Evolutionary conservation across 2,329 filamentous ascomycete genomes (phyloP).

Genomic region (Alternaria burnsii): DNA sequence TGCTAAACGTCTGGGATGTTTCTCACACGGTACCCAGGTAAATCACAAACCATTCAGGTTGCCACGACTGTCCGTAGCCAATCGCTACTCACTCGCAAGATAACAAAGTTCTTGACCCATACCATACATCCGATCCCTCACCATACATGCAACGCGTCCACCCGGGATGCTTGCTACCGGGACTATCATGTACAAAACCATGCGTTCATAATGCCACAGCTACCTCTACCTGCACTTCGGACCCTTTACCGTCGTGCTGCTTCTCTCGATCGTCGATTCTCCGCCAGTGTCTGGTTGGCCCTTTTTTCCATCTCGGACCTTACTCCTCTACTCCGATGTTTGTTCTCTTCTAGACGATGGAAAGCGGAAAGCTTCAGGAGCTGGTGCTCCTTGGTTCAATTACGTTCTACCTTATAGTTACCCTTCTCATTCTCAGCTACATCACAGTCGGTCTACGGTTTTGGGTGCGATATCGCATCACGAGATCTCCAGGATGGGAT

Average conservation of each 20-base stretch:
- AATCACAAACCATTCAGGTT: constrained; percentile 16
- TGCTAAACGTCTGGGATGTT: constrained; percentile 33
- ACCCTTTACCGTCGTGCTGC: constrained; percentile 4
- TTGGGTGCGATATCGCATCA: constrained; percentile 46
- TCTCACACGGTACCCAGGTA: constrained; percentile 23
- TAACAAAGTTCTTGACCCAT: constrained; percentile 24
- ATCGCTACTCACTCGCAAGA: constrained; percentile 9
- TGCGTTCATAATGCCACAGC: constrained; percentile 25
- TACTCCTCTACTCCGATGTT: constrained; percentile 6
- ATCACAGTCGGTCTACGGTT: constrained; percentile 41
- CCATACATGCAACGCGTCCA: constrained; percentile 16
- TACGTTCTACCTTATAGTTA: constrained; percentile 32
- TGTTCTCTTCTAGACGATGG: constrained; percentile 9
- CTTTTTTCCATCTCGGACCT: not conserved
- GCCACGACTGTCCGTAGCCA: constrained; percentile 16
- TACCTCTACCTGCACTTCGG: constrained; percentile 8
- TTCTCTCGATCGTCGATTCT: constrained; percentile 12
- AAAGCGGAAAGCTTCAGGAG: constrained; percentile 24
- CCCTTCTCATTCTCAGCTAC: constrained; percentile 40
- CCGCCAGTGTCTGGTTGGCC: constrained; percentile 15
- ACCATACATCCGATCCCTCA: constrained; percentile 8
- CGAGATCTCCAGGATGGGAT: constrained; percentile 47
- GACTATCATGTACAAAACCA: not conserved
- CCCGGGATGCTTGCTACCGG: constrained; percentile 22
- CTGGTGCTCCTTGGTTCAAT: constrained; percentile 30